These are phyloP conservation scores for Tetradesmus lagerheimii DNA, from an alignment of 139 green algal species.

Conservation along the genomic window DNA sequence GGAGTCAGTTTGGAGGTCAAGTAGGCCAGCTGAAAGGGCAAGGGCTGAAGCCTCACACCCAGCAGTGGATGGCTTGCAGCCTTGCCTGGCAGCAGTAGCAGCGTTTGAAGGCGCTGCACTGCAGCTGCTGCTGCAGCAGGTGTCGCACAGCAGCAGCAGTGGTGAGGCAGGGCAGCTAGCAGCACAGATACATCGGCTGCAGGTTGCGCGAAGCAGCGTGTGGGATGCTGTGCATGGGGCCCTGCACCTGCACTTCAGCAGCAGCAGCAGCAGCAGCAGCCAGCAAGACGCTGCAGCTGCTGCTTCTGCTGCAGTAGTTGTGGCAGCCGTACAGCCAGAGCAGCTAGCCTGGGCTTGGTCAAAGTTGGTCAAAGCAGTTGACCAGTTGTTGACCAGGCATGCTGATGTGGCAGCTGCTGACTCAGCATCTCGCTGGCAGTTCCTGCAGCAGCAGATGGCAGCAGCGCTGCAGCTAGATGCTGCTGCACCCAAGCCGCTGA, in stretches of 20 bases:
- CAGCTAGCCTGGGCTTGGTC: constrained; percentile 72
- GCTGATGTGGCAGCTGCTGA: background rate
- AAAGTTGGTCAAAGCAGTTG: constrained; percentile 62
- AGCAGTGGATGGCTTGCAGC: constrained; percentile 68
- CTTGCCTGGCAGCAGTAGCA: constrained; percentile 54
- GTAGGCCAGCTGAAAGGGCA: constrained; percentile 62
- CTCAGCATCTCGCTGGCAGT: constrained; percentile 24
- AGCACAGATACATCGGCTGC: constrained; percentile 41
- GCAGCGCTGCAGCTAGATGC: constrained; percentile 55
- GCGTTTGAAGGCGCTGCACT: constrained; percentile 60
- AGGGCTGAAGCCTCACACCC: constrained; percentile 64
- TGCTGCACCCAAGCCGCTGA: constrained; percentile 69
- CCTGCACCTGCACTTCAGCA: constrained; percentile 25
- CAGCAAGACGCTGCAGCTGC: background rate
- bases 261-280: background rate
- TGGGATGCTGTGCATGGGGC: constrained; percentile 63
- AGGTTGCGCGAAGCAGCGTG: constrained; percentile 64
- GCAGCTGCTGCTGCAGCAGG: constrained; percentile 39
- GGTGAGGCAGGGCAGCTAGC: background rate
- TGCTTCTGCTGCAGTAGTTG: background rate
- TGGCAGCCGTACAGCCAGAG: constrained; percentile 54
- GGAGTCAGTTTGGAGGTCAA: constrained; percentile 68
- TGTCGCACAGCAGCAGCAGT: background rate
- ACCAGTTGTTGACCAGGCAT: constrained; percentile 43
- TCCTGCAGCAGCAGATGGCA: constrained; percentile 40